Percentiles rank a stretch among this genome's conserved stretches.
phyloP scores from a whole-genome alignment of 768 basidiomycete species.

The Pleurotus platypus region DNA sequence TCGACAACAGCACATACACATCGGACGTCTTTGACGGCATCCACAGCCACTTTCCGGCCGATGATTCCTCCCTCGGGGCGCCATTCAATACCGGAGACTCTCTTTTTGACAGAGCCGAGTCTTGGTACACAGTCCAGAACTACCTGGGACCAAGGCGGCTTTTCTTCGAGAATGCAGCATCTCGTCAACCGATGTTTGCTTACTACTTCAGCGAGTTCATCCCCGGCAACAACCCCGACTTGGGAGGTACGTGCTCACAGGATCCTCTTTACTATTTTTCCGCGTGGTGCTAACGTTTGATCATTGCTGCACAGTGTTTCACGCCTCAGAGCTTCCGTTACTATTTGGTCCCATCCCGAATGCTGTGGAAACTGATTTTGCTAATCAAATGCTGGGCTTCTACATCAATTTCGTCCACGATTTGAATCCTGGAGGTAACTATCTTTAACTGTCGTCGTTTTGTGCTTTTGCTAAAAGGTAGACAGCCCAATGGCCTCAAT shows the following conservation, averaged over 20 bases:
- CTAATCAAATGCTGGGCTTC: constrained; percentile 45
- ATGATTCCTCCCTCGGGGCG: constrained; percentile 43
- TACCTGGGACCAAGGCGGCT: constrained; percentile 47
- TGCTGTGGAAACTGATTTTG: constrained; percentile 39
- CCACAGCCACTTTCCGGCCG: constrained; percentile 40
- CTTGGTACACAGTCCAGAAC: constrained; percentile 61
- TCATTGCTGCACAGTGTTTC: constrained; percentile 31
- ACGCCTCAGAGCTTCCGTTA: constrained; percentile 45
- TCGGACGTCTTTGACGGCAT: constrained; percentile 35
- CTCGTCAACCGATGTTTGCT: constrained; percentile 44
- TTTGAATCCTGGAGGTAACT: constrained; percentile 51
- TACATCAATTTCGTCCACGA: constrained; percentile 57
- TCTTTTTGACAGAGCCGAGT: constrained; percentile 50
- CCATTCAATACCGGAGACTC: constrained; percentile 59
- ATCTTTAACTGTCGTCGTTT: background rate
- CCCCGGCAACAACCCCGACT: constrained; percentile 42
- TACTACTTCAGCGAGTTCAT: constrained; percentile 58
- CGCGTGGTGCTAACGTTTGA: background rate
- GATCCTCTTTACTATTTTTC: background rate
- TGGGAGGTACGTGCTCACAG: constrained; percentile 37
- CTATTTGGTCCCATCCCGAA: constrained; percentile 47
- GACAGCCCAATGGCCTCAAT: constrained; percentile 47
- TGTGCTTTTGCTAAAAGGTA: background rate
- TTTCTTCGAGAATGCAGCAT: constrained; percentile 46
- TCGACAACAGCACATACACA: constrained; percentile 49